Conservation (phyloP, 192 early-diverging fungal genomes). For the Entomortierella lignicola region DNA sequence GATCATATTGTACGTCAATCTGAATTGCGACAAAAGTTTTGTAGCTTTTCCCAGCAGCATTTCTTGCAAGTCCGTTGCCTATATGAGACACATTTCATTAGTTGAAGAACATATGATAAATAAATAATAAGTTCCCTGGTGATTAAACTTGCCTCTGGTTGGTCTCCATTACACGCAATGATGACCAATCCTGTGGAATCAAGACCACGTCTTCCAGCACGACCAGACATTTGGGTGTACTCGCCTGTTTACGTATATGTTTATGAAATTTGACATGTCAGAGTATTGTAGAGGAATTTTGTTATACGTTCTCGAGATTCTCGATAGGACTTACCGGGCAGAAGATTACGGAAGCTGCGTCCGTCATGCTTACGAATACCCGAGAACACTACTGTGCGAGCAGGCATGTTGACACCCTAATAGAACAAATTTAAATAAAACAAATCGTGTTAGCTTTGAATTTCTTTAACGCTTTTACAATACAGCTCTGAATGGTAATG, state of each 20-base stretch:
- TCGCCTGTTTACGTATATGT: conserved; percentile 70
- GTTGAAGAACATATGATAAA: background rate
- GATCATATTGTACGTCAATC: conserved; percentile 98
- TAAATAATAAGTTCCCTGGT: background rate
- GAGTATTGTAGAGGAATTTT: background rate
- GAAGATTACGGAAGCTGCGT: conserved; percentile 82
- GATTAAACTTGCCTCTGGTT: conserved; percentile 47
- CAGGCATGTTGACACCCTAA: conserved; percentile 97
- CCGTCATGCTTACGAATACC: conserved; percentile 94
- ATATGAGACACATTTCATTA: background rate
- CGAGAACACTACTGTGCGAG: conserved; percentile 93
- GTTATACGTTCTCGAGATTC: no score
- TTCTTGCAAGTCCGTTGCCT: conserved; percentile 67
- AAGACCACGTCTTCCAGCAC: conserved; percentile 94
- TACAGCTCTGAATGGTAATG: background rate
- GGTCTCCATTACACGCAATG: conserved; percentile 75
- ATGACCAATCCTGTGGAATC: conserved; percentile 94
- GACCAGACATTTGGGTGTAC: conserved; percentile 99
- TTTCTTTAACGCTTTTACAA: background rate
- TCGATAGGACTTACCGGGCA: conserved; percentile 82
- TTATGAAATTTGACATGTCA: background rate
- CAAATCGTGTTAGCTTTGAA: background rate
- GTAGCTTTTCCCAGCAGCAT: conserved; percentile 92
- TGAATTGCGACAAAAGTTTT: conserved; percentile 94
- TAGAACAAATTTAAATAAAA: background rate